phyloP scores from a whole-genome alignment of 306 rosid genomes.

The Prunus mume region DNA sequence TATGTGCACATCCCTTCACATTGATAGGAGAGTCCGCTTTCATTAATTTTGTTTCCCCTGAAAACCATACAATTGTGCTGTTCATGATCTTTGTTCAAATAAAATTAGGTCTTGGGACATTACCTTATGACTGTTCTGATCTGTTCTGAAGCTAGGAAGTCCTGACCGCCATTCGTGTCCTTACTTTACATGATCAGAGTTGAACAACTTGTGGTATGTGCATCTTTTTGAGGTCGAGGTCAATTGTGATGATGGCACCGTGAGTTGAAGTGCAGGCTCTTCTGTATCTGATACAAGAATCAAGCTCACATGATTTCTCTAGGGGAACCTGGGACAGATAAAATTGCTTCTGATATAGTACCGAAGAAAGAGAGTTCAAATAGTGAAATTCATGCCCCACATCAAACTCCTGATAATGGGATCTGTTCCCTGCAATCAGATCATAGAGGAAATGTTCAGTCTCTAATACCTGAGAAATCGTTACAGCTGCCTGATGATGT shows the following conservation, averaged over 20 bases:
- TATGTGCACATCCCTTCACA: background rate
- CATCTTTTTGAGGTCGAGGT: constrained; percentile 20
- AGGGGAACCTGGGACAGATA: constrained; percentile 44
- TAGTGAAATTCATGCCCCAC: constrained; percentile 32
- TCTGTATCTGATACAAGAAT: constrained; percentile 37
- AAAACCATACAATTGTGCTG: background rate
- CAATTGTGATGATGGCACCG: constrained; percentile 23
- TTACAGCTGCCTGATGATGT: constrained; percentile 37
- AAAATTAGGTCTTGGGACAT: background rate
- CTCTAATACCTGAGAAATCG: constrained; percentile 22
- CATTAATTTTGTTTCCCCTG: background rate
- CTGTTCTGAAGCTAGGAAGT: background rate
- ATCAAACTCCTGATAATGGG: constrained; percentile 33
- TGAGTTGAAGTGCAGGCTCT: constrained; percentile 29
- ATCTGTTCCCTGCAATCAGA: constrained; percentile 29
- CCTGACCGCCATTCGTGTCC: background rate
- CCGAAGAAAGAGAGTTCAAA: constrained; percentile 38
- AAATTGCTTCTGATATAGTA: constrained; percentile 45
- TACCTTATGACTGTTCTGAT: background rate
- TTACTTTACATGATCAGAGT: constrained; percentile 23
- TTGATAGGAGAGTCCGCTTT: background rate
- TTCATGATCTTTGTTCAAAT: background rate
- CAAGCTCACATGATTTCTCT: constrained; percentile 64
- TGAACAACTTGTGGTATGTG: constrained; percentile 21
- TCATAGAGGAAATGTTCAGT: constrained; percentile 25